Conservation (phyloP, 208 protist species). For the Leishmania lainsoni region DNA sequence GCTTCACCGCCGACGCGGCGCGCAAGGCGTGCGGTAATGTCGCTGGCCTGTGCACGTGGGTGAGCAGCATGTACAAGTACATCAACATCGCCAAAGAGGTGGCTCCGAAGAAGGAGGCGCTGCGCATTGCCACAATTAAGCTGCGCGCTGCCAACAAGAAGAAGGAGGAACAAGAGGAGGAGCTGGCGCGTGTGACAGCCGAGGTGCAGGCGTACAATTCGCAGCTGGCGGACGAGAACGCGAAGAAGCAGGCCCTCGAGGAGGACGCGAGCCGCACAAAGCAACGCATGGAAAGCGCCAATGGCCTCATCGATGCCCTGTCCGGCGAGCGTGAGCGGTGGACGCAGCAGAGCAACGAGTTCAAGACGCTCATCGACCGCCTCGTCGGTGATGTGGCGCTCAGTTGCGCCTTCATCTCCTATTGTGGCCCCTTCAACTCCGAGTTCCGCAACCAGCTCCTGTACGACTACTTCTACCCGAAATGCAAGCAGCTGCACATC, state of each 20-base stretch:
- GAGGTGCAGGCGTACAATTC: conserved; percentile 94
- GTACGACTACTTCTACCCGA: conserved; percentile 92
- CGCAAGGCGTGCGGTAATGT: conserved; percentile 92
- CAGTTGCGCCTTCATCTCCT: conserved; percentile 98
- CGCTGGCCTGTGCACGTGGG: conserved; percentile 96
- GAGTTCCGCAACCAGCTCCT: conserved; percentile 95
- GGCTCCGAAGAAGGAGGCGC: conserved; percentile 94
- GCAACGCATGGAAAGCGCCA: conserved; percentile 97
- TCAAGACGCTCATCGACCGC: conserved; percentile 94
- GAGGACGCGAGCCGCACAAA: conserved; percentile 96
- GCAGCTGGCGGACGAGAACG: conserved; percentile 93
- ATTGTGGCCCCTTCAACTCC: conserved; percentile 98
- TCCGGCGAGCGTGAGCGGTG: conserved; percentile 97
- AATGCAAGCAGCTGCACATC: conserved; percentile 92
- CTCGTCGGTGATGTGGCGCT: conserved; percentile 97
- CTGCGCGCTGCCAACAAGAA: conserved; percentile 94
- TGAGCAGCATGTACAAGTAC: conserved; percentile 97
- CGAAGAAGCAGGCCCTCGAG: conserved; percentile 96
- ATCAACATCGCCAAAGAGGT: conserved; percentile 97
- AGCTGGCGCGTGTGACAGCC: conserved; percentile 93
- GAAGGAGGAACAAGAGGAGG: conserved; percentile 95
- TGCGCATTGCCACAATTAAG: conserved; percentile 90
- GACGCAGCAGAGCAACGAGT: conserved; percentile 96
- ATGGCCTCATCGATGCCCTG: conserved; percentile 97
- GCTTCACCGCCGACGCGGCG: conserved; percentile 95